Evolutionary conservation across 176 grass and related monocot species (phyloP).

Genomic region (Aegilops bicornis): DNA sequence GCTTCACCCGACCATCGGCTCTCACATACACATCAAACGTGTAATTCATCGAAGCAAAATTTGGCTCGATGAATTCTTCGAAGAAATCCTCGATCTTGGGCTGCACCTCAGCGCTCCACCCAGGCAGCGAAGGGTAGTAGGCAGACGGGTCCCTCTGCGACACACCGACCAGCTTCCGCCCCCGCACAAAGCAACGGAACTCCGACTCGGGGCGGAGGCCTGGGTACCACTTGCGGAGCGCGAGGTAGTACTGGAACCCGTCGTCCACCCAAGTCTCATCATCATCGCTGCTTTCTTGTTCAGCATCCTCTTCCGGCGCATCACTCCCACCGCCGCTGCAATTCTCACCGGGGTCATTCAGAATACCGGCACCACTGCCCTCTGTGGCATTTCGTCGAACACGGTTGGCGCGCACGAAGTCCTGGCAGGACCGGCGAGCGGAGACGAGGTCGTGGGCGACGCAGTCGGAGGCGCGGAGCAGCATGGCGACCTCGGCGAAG

Average conservation of each 20-base stretch:
- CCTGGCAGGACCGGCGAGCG: constrained; percentile 31
- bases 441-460: constrained; percentile 62
- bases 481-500: constrained; percentile 73
- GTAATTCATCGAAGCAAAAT: constrained; percentile 58
- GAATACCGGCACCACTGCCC: not conserved
- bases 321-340: not conserved
- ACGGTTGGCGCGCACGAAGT: constrained; percentile 9
- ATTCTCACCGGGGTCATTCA: not conserved
- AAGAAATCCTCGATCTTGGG: constrained; percentile 57
- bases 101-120: constrained; percentile 42
- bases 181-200: constrained; percentile 80
- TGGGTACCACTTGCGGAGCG: constrained; percentile 72
- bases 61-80: constrained; percentile 32
- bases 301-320: not conserved
- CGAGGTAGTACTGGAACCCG: constrained; percentile 67
- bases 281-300: not conserved
- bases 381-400: constrained; percentile 21
- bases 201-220: constrained; percentile 77
- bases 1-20: constrained; percentile 45
- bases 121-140: constrained; percentile 73
- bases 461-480: constrained; percentile 79
- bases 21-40: constrained; percentile 78
- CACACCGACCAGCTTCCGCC: constrained; percentile 43
- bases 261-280: constrained; percentile 32
- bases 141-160: constrained; percentile 88